A percentile compares a stretch with the other conserved stretches of the same genome.
Conservation (phyloP, 495 filamentous ascomycete genomes). For the Neurospora sp. region DNA sequence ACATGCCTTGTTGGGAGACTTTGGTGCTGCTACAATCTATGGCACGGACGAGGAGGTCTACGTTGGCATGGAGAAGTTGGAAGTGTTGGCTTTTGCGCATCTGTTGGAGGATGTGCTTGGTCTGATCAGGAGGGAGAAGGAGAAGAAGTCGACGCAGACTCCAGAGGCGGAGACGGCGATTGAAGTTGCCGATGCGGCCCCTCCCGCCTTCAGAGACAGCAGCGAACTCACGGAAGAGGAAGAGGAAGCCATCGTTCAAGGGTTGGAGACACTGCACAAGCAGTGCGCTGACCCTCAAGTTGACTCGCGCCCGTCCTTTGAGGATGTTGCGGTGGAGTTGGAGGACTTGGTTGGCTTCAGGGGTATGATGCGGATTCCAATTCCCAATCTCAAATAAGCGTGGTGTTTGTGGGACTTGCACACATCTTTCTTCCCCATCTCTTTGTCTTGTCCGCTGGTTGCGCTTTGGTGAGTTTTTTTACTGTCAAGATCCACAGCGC, state of each 20-base stretch:
- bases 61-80: conserved; percentile 27
- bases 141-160: not conserved
- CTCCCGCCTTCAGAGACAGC: not conserved
- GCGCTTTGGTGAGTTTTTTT: not conserved
- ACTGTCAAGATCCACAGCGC: not conserved
- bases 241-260: conserved; percentile 2
- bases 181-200: not conserved
- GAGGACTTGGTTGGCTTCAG: conserved; percentile 22
- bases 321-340: conserved; percentile 18
- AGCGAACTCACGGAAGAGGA: not conserved
- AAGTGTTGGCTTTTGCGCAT: conserved; percentile 37
- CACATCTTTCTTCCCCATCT: not conserved
- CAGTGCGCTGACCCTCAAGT: conserved; percentile 9
- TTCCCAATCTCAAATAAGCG: not conserved
- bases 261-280: conserved; percentile 8
- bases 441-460: not conserved
- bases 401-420: not conserved
- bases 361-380: conserved; percentile 25
- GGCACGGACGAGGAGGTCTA: conserved; percentile 3
- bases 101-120: conserved; percentile 32
- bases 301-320: conserved; percentile 13
- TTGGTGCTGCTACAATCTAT: conserved; percentile 38
- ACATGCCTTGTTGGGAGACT: conserved; percentile 34
- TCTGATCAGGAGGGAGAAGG: conserved; percentile 4
- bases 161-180: not conserved